A percentile compares a stretch with the other conserved stretches of the same genome.
Evolutionary conservation across 371 early-diverging fungal species (phyloP).

Genomic region (Mortierella sp.): DNA sequence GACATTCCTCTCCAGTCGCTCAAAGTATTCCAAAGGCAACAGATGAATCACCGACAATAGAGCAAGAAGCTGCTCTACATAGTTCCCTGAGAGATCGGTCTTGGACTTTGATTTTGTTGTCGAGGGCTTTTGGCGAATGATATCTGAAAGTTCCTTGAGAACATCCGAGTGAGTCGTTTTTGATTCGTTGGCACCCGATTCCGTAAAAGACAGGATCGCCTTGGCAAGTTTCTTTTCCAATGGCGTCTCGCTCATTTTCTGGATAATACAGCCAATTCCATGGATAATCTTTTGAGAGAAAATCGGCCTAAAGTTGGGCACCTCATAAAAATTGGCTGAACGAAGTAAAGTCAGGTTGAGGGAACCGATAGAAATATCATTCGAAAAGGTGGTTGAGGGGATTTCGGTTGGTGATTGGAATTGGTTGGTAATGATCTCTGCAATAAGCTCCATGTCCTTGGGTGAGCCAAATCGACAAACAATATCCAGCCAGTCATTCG

Average conservation of each 20-base stretch:
- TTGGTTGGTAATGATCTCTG: slow-evolving; percentile 41
- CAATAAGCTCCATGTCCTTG: slow-evolving; percentile 26
- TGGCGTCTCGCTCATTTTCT: slow-evolving; percentile 39
- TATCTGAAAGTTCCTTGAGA: slow-evolving; percentile 27
- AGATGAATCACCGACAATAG: slow-evolving; percentile 51
- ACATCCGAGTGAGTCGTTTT: slow-evolving; percentile 34
- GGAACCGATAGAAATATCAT: slow-evolving; percentile 39
- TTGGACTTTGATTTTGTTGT: not conserved
- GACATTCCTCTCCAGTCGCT: slow-evolving; percentile 58
- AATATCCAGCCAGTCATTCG: slow-evolving; percentile 68
- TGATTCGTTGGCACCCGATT: not conserved
- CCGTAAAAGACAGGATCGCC: slow-evolving; percentile 12
- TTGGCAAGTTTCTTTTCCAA: slow-evolving; percentile 10
- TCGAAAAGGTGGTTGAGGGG: not conserved
- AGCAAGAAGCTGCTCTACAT: slow-evolving; percentile 15
- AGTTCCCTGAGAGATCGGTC: not conserved
- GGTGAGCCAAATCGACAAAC: slow-evolving; percentile 41
- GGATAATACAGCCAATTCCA: slow-evolving; percentile 18
- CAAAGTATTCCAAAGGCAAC: slow-evolving; percentile 65
- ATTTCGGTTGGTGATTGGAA: slow-evolving; percentile 17
- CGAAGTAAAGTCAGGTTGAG: slow-evolving; percentile 56
- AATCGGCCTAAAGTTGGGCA: slow-evolving; percentile 56
- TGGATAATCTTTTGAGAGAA: slow-evolving; percentile 33
- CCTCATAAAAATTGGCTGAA: slow-evolving; percentile 69
- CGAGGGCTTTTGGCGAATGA: slow-evolving; percentile 6